Evolutionary conservation across 2,329 filamentous ascomycete species (phyloP), one percentile per base, ranked within the genome.

Genomic region (Talaromyces sp.): DNA sequence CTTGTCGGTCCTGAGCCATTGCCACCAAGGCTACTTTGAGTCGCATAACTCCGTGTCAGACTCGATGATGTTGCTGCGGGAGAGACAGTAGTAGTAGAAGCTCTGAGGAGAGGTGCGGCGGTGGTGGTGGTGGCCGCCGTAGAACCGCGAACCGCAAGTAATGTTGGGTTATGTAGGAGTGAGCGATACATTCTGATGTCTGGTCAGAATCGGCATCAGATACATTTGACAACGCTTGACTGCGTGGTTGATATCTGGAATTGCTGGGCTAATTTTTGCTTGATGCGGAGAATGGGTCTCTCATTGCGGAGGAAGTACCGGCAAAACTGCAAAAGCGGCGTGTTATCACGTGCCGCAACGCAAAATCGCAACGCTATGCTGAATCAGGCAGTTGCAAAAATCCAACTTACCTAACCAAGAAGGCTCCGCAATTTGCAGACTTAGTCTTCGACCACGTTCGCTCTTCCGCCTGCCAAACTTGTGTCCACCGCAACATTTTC

Each of bases 1-100:
- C 89, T 82, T 62, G 80, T 83, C 25, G 85, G 70, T 11, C 74
- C 68, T 11, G 80, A 64, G 21, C 66, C 61, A 61, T 65, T 60
- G 19, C 67, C 69, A 17, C 68, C 70, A 35, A 79, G 64, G 60
- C 75, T 76, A 60, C 77, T 81, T 52, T 86, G 79, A 45, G 84
- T 86, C 60, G 86, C 82, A 75, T 87, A 88, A 21, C 33, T 31
- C 53, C 74, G 13, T 37, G 22, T 48, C 15, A 52, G 48, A 19
- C 45, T 28, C 37, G 48, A 52, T 43, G 45, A 33, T 33, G 45
- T 33, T 33, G 45, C 28, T 48, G 57, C 33, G n/a, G n/a, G n/a
- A n/a, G n/a, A n/a, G n/a, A n/a, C n/a, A n/a, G n/a, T n/a, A n/a
- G 57, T 37, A n/a, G 43, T 21, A 13, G 58, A 53, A 41, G 54